Evolutionary conservation across 1,139 yeast genomes (phyloP), one percentile per base, ranked within the genome.

Genomic region (Petasospora rhodanensis): DNA sequence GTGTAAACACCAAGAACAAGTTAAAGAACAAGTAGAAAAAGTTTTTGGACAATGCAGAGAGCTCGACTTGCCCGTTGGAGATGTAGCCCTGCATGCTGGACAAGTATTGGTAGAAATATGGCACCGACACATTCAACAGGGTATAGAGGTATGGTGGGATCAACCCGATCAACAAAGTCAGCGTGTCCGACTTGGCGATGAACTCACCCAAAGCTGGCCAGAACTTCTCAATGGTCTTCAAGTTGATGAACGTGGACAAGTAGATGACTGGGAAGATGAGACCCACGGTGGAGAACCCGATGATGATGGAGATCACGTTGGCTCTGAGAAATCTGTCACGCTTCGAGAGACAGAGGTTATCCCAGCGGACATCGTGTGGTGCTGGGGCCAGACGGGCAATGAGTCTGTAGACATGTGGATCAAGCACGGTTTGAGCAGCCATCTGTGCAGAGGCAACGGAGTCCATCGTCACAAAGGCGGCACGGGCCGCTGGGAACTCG

Each of bases 401-500:
- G 28, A 85, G 62, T 35, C 80, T 79, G 51, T 79, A 73, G 1
- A 85, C 80, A 35, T 77, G 70, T 0, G 95, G 95, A 43, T 86
- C 93, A 32, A 85, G 62, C 1, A 84, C 83, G 0, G 95, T 85
- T 54, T 86, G 96, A 0, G 95, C 93, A 7, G 86, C 78, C 81
- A 85, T 76, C 54, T 85, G 96, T 1, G 95, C 95, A 47, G 80
- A 78, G 0, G 93, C 84, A 8, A 84, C 94, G 2, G 85, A 71
- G 42, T 79, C 80, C 91, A 85, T 79, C 1, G 95, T 85, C 15
- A 85, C 74, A 56, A 85, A 85, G 0, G 95, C 95, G 10, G 68
- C 62, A 13, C 66, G 35, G 4, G 53, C 51, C 7, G 64, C 7
- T 66, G 62, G 12, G 52, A 65, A 68, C 20, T 60, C 69, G 26